Evolutionary conservation across 1,139 yeast species (phyloP).

Genomic region (Debaryomyces psychrophilus): DNA sequence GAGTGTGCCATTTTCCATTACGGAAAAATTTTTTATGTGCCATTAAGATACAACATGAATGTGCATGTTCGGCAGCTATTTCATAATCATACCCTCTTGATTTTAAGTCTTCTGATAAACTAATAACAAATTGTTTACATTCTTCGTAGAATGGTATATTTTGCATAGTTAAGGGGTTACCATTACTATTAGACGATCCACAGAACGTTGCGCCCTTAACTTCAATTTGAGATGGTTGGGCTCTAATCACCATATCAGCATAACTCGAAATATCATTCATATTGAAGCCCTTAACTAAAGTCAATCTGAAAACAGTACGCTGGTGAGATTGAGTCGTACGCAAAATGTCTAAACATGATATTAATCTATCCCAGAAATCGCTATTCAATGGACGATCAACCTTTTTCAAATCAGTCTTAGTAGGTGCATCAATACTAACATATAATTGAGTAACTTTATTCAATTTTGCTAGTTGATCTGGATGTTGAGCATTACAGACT

Average conservation of each 20-base stretch:
- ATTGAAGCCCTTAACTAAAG: slow-evolving; percentile 90
- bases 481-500: slow-evolving; percentile 96
- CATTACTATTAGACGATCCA: slow-evolving; percentile 79
- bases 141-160: slow-evolving; percentile 94
- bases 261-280: slow-evolving; percentile 82
- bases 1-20: slow-evolving; percentile 82
- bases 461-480: slow-evolving; percentile 71
- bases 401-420: slow-evolving; percentile 73
- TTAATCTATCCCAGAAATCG: slow-evolving; percentile 91
- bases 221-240: slow-evolving; percentile 85
- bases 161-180: slow-evolving; percentile 91
- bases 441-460: slow-evolving; percentile 85
- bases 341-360: slow-evolving; percentile 77
- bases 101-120: slow-evolving; percentile 60
- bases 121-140: slow-evolving; percentile 73
- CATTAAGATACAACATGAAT: slow-evolving; percentile 86
- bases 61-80: slow-evolving; percentile 94
- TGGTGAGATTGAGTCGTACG: slow-evolving; percentile 74
- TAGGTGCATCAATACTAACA: slow-evolving; percentile 92
- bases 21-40: slow-evolving; percentile 75
- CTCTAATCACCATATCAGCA: slow-evolving; percentile 84
- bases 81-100: slow-evolving; percentile 71
- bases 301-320: slow-evolving; percentile 87
- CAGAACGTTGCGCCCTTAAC: slow-evolving; percentile 95
- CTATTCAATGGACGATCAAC: slow-evolving; percentile 88